Evolutionary conservation across 805 yeast species (phyloP).

Genomic region (Teunomyces atbi): DNA sequence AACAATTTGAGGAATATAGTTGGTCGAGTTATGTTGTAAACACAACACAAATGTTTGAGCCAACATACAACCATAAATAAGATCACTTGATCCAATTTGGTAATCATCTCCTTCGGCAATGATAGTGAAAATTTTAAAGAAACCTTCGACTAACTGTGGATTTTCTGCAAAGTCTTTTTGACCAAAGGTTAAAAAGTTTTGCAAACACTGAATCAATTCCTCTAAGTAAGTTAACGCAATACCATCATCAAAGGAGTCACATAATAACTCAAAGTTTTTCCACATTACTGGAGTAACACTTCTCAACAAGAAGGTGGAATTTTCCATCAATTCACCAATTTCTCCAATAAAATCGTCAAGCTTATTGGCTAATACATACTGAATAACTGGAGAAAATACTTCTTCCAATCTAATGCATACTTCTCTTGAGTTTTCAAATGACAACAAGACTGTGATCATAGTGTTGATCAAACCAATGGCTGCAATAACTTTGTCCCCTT

Average conservation of each 20-base stretch:
- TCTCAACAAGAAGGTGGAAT: constrained; percentile 38
- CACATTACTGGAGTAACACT: constrained; percentile 65
- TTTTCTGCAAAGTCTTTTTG: constrained; percentile 39
- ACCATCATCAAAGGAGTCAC: constrained; percentile 32
- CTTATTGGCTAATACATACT: constrained; percentile 61
- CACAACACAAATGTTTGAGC: constrained; percentile 63
- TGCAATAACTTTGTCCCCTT: constrained; percentile 73
- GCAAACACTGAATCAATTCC: constrained; percentile 71
- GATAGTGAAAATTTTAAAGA: constrained; percentile 49
- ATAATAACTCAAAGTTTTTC: constrained; percentile 58
- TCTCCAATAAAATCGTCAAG: constrained; percentile 76
- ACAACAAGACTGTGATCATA: constrained; percentile 72
- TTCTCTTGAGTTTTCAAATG: constrained; percentile 77
- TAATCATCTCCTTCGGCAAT: constrained; percentile 47
- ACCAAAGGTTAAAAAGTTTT: constrained; percentile 64
- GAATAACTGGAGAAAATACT: constrained; percentile 66
- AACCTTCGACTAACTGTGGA: constrained; percentile 45
- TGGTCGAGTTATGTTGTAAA: constrained; percentile 47
- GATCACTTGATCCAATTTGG: constrained; percentile 52
- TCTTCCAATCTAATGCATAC: constrained; percentile 64
- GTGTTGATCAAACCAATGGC: constrained; percentile 81
- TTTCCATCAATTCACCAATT: constrained; percentile 65
- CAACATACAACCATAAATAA: constrained; percentile 57
- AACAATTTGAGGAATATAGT: constrained; percentile 47
- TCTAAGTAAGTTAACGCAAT: constrained; percentile 67